A percentile compares a stretch with the other conserved stretches of the same genome.
Conservation (phyloP, 495 filamentous ascomycete species). For the Penicillium diatomitis region DNA sequence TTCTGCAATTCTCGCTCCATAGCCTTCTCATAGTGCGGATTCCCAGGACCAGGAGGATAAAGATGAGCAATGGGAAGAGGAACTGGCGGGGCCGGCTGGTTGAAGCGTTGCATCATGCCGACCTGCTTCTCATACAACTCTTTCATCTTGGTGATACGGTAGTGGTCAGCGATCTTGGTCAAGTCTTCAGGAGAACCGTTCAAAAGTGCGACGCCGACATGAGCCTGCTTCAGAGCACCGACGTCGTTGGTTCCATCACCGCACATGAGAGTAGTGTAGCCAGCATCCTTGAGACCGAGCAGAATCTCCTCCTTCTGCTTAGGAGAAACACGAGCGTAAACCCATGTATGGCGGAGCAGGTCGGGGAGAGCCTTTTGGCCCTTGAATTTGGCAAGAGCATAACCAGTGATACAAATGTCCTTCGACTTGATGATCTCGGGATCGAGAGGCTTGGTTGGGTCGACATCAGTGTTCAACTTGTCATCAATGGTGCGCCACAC, state of each 20-base stretch:
- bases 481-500: constrained; percentile 97
- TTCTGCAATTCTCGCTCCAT: constrained; percentile 71
- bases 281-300: constrained; percentile 86
- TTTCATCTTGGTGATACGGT: constrained; percentile 92
- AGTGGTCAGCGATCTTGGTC: constrained; percentile 83
- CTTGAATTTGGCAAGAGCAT: constrained; percentile 85
- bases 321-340: constrained; percentile 94
- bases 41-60: constrained; percentile 82
- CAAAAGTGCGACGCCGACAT: constrained; percentile 90
- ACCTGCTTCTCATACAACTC: constrained; percentile 96
- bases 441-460: constrained; percentile 75
- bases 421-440: constrained; percentile 72
- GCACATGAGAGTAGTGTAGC: constrained; percentile 98
- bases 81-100: constrained; percentile 82
- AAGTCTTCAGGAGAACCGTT: constrained; percentile 92
- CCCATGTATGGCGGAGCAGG: constrained; percentile 85
- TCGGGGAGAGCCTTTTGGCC: constrained; percentile 61
- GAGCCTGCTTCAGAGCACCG: constrained; percentile 94
- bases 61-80: constrained; percentile 85
- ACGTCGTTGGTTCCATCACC: constrained; percentile 99
- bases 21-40: constrained; percentile 94
- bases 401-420: constrained; percentile 94
- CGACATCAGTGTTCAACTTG: constrained; percentile 75
- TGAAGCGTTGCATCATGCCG: constrained; percentile 83
- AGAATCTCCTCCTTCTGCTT: constrained; percentile 99